phyloP scores from a whole-genome alignment of 176 grass and related monocot genomes.

The Zoysia pacifica region DNA sequence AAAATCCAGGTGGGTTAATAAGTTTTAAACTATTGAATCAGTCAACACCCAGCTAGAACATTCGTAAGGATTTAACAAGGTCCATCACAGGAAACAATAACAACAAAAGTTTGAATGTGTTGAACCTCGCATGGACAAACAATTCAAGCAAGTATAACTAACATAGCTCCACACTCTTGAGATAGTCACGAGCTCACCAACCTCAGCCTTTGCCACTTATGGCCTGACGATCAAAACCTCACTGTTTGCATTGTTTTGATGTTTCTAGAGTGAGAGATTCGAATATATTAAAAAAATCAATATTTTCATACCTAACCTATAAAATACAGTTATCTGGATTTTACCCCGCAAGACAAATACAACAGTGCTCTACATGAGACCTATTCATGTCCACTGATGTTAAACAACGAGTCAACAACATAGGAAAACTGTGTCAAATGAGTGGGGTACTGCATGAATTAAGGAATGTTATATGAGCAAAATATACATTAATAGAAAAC shows the following conservation, averaged over 20 bases:
- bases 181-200: background rate
- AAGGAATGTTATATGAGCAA: background rate
- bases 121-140: constrained; percentile 16
- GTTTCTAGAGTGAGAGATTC: constrained; percentile 11
- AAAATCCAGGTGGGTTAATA: background rate
- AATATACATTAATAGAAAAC: background rate
- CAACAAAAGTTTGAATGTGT: background rate
- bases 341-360: background rate
- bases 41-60: background rate
- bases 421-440: background rate
- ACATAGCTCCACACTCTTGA: background rate
- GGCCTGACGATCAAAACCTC: constrained; percentile 8
- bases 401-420: background rate
- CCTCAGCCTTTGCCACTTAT: background rate
- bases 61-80: background rate
- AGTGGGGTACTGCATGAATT: background rate
- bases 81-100: background rate
- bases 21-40: constrained; percentile 3
- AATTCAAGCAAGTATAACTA: constrained; percentile 17
- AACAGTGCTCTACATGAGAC: background rate
- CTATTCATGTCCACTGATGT: background rate
- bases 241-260: constrained; percentile 24
- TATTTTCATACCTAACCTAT: background rate
- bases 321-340: background rate
- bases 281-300: background rate